Conservation (phyloP, 2,329 filamentous ascomycete species). For the Pseudocercospora musae region DNA sequence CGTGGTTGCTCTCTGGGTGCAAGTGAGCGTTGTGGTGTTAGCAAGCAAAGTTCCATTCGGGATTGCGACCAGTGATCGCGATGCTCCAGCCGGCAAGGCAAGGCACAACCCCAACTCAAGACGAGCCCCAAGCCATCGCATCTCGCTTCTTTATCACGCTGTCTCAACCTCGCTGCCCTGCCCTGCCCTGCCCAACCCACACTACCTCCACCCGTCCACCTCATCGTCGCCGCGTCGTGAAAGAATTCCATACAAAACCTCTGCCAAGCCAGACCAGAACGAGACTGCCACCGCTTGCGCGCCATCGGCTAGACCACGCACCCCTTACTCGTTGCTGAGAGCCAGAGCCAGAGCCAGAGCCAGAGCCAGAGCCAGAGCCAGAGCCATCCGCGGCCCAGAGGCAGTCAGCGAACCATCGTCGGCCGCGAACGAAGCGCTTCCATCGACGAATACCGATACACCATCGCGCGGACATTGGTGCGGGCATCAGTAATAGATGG, state of each 20-base stretch:
- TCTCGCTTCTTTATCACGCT: not conserved
- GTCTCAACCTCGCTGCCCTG: not conserved
- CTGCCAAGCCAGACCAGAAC: not conserved
- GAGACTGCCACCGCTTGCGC: not conserved
- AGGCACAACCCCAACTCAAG: not conserved
- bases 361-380: too few relatives aligned
- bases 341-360: too few relatives aligned
- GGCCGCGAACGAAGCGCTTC: not conserved
- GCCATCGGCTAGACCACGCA: not conserved
- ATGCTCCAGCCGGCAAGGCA: not conserved
- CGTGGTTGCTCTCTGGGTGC: not conserved
- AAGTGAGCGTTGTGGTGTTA: not conserved
- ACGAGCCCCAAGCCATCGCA: not conserved
- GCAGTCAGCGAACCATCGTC: not conserved
- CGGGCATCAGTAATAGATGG: conserved; percentile 9
- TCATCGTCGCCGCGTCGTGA: conserved; percentile 7
- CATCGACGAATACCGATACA: not conserved
- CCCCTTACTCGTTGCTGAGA: conserved; percentile 1
- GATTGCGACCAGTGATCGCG: not conserved
- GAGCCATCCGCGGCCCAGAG: not conserved
- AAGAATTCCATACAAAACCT: not conserved
- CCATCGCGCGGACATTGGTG: conserved; percentile 2
- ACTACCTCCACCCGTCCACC: conserved; percentile 1
- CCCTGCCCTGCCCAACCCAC: not conserved
- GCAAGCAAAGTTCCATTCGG: not conserved